Base-by-base conservation (phyloP, 1,139 yeast species). In the Eremothecium cymbalariae region DNA sequence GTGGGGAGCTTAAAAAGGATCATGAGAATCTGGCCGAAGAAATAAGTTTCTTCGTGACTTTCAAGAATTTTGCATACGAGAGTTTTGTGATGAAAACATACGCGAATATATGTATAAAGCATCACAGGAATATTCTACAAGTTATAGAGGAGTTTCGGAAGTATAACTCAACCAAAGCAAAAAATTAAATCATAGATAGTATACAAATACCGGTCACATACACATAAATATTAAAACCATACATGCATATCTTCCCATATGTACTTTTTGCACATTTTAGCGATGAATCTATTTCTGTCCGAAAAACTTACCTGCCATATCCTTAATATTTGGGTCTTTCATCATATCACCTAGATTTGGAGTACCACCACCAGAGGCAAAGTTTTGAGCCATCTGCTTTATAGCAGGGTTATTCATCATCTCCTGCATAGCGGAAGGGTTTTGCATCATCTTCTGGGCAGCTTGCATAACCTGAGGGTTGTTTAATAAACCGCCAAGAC, bases 381-480 rank as follows among this genome's bases (percentile, higher is more conserved):
- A 66, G 41, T 64, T 72, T 47, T 72, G 72, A 26, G 93, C 93
- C 93, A 82, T 80, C 56, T 76, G 79, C 52, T 72, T 74, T 14
- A 83, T 54, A 48, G 77, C 75, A 17, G 96, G 96, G 58, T 85
- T 83, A 59, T 64, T 74, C 86, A 88, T 77, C 58, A 88, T 64
- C 38, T 77, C 75, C 44, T 65, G 69, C 67, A 88, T 65, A 32
- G 94, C 88, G 28, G 66, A 71, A 20, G 97, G 97, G 58, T 88
- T 79, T 41, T 77, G 74, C 95, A 88, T 86, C 81, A 90, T 74
- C 55, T 76, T 76, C 59, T 85, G 93, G 25, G 97, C 97, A 53
- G 94, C 93, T 63, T 82, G 85, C 84, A 80, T 80, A 41, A 90
- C 60, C 60, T 79, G 86, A 12, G 97, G 97, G 62, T 88, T 85